A percentile compares a stretch with the other conserved stretches of the same genome.
Conservation (phyloP, 495 filamentous ascomycete species). For the Mycothermus thermophilus region DNA sequence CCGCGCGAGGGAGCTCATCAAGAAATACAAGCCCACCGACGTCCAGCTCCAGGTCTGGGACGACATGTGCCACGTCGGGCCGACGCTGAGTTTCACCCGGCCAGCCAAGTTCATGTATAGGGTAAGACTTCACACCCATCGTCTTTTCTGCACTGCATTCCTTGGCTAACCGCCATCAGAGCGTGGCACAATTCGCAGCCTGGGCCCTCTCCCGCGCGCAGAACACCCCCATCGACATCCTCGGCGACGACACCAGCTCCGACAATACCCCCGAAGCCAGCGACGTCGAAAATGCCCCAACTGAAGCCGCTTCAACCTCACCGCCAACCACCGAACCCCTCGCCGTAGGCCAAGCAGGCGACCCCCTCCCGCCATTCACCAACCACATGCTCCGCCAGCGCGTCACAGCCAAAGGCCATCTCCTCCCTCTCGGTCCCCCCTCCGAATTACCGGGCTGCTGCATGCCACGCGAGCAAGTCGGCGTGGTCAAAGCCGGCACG, state of each 20-base stretch:
- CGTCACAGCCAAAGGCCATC: conserved; percentile 59
- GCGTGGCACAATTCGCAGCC: conserved; percentile 79
- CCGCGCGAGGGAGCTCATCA: conserved; percentile 42
- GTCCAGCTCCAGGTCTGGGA: conserved; percentile 98
- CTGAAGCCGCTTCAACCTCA: conserved; percentile 9
- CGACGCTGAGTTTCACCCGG: conserved; percentile 80
- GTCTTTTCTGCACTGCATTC: not conserved
- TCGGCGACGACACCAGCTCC: conserved; percentile 63
- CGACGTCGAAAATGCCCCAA: conserved; percentile 19
- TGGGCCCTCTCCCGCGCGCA: conserved; percentile 81
- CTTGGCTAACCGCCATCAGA: conserved; percentile 21
- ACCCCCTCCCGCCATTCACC: conserved; percentile 62
- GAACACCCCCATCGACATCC: conserved; percentile 60
- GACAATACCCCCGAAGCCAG: conserved; percentile 46
- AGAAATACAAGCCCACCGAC: conserved; percentile 64
- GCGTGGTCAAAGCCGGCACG: conserved; percentile 63
- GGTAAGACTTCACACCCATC: conserved; percentile 1
- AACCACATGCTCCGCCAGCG: conserved; percentile 83
- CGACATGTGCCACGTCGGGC: conserved; percentile 80
- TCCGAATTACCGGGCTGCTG: conserved; percentile 47
- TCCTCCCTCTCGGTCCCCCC: conserved; percentile 49
- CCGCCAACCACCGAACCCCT: conserved; percentile 3
- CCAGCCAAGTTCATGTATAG: conserved; percentile 87
- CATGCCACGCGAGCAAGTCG: conserved; percentile 49
- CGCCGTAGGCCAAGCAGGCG: conserved; percentile 64